phyloP scores from a whole-genome alignment of 768 basidiomycete genomes.

The Mrakia gelida region DNA sequence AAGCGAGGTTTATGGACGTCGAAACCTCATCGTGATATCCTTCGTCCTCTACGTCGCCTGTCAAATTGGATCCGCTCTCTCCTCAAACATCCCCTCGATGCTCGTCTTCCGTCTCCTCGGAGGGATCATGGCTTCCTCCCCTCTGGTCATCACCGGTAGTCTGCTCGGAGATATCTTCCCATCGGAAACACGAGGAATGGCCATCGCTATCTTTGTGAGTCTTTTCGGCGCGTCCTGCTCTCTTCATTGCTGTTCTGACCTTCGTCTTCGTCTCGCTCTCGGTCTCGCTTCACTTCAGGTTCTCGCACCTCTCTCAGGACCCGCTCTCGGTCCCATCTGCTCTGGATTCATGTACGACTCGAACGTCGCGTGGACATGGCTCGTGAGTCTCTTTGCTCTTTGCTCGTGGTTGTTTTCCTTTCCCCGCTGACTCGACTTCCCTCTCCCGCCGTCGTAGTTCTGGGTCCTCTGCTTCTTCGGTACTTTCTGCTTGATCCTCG shows the following conservation, averaged over 20 bases:
- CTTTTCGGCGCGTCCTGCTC: neutral
- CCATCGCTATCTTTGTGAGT: constrained; percentile 41
- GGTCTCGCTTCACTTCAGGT: neutral
- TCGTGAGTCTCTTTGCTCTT: neutral
- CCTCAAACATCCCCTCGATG: constrained; percentile 30
- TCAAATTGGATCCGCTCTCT: neutral
- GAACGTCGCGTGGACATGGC: neutral
- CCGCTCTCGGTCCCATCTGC: constrained; percentile 36
- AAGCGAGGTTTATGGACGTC: constrained; percentile 45
- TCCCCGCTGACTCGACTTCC: neutral
- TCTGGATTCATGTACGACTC: neutral
- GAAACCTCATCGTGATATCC: constrained; percentile 45
- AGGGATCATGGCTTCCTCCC: constrained; percentile 45
- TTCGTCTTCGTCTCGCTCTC: neutral
- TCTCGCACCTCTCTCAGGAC: constrained; percentile 46
- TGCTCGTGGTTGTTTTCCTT: constrained; percentile 29
- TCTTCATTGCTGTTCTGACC: neutral
- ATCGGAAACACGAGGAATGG: constrained; percentile 44
- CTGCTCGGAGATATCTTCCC: constrained; percentile 44
- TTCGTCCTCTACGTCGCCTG: constrained; percentile 44
- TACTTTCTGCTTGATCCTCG: constrained; percentile 36
- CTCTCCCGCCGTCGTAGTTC: neutral
- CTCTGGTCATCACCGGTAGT: constrained; percentile 48
- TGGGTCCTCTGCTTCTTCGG: constrained; percentile 43
- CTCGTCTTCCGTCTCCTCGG: constrained; percentile 48